A percentile compares a stretch with the other conserved stretches of the same genome.
Evolutionary conservation across 2,329 filamentous ascomycete species (phyloP).

Genomic region (Fusarium sarcochroum): DNA sequence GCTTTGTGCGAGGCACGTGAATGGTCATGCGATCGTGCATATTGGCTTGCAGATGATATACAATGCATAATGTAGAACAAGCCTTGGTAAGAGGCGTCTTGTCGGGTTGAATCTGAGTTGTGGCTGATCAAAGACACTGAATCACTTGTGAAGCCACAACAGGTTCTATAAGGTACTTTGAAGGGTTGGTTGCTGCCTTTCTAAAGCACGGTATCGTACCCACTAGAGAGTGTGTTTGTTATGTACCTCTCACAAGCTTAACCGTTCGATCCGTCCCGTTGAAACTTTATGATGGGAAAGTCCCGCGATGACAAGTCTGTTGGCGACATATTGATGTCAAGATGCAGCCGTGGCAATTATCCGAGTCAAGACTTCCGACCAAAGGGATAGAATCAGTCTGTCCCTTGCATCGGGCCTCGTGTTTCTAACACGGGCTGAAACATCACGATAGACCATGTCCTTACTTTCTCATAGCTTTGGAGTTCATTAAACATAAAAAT

Average conservation of each 20-base stretch:
- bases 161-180: no score
- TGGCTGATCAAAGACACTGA: background rate
- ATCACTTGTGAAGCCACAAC: background rate
- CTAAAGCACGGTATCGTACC: background rate
- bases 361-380: background rate
- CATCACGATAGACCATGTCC: no score
- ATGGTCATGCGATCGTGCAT: background rate
- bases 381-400: no score
- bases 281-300: slow-evolving; percentile 4
- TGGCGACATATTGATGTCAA: slow-evolving; percentile 1
- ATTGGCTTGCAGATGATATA: background rate
- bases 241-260: slow-evolving; percentile 10
- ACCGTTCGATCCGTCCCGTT: slow-evolving; percentile 18
- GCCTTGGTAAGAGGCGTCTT: no score
- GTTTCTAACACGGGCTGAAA: no score
- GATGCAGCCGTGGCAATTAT: slow-evolving; percentile 1
- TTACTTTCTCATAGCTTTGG: no score
- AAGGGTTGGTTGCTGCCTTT: background rate
- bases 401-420: no score
- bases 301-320: background rate
- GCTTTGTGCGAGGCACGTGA: slow-evolving; percentile 21
- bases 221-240: background rate
- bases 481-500: no score
- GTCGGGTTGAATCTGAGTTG: background rate
- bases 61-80: background rate